A percentile compares a stretch with the other conserved stretches of the same genome.
Conservation (phyloP, 495 filamentous ascomycete species). For the Letharia lupina region DNA sequence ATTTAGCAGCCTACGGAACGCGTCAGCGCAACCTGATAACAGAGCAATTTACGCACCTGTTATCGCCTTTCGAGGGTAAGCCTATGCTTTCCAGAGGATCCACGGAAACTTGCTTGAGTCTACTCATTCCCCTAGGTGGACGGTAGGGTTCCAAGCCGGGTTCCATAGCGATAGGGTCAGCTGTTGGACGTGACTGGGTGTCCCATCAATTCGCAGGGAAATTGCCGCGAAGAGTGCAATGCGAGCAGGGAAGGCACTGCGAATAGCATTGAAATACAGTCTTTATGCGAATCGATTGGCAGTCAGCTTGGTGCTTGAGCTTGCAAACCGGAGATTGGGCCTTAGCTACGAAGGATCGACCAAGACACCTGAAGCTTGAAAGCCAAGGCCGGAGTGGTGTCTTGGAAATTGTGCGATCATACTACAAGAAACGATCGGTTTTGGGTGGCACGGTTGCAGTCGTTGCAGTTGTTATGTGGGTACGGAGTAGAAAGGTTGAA, state of each 20-base stretch:
- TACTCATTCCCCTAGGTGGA: constrained; percentile 46
- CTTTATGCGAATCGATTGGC: not conserved
- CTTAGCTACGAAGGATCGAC: too few species aligned
- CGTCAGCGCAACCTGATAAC: constrained; percentile 13
- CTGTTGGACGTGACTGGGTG: not conserved
- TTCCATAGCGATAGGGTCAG: not conserved
- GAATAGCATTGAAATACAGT: not conserved
- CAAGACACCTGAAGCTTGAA: too few species aligned
- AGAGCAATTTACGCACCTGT: constrained; percentile 37
- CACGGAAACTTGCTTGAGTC: constrained; percentile 58
- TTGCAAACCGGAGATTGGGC: not conserved
- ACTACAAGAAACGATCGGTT: too few species aligned
- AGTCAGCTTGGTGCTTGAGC: not conserved
- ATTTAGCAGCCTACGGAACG: constrained; percentile 56
- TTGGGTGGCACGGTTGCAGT: too few species aligned
- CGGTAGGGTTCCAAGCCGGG: constrained; percentile 31
- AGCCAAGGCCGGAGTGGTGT: too few species aligned
- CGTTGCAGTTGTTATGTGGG: too few species aligned
- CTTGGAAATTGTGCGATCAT: too few species aligned
- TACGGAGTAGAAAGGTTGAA: too few species aligned
- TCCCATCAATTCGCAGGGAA: not conserved
- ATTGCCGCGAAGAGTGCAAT: not conserved
- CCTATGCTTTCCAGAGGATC: constrained; percentile 74
- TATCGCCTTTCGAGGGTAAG: constrained; percentile 83
- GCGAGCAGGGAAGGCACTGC: not conserved